Conservation (phyloP, 768 basidiomycete genomes). For the Pleurotus ostreatus region DNA sequence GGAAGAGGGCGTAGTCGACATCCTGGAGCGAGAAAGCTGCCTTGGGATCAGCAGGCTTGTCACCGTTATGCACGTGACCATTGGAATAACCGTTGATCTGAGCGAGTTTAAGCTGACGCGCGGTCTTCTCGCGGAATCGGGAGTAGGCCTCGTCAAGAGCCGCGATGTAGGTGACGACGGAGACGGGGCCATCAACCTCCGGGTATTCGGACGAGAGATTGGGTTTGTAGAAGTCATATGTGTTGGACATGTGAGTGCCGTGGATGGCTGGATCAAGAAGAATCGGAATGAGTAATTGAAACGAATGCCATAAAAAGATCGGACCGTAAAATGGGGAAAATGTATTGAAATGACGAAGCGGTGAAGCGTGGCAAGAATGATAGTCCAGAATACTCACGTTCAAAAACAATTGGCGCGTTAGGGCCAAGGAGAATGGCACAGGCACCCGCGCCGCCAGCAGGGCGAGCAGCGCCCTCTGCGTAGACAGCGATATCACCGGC, state of each 20-base stretch:
- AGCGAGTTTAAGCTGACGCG: constrained; percentile 54
- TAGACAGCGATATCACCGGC: constrained; percentile 98
- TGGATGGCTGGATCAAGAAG: constrained; percentile 69
- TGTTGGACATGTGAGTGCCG: constrained; percentile 96
- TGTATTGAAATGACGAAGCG: constrained; percentile 5
- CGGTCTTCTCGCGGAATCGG: constrained; percentile 78
- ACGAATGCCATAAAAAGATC: neutral
- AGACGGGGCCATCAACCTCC: constrained; percentile 95
- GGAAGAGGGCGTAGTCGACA: constrained; percentile 93
- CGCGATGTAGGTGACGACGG: constrained; percentile 91
- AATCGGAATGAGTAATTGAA: neutral
- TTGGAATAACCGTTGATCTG: constrained; percentile 28
- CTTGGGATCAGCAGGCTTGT: constrained; percentile 32
- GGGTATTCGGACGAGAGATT: constrained; percentile 93
- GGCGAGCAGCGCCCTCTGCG: constrained; percentile 91
- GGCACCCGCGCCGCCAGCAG: constrained; percentile 96
- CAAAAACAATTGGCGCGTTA: constrained; percentile 89
- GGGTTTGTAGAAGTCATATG: constrained; percentile 99
- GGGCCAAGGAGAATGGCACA: constrained; percentile 95
- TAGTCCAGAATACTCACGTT: constrained; percentile 61
- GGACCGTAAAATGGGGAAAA: neutral
- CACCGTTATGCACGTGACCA: constrained; percentile 33
- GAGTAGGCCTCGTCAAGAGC: constrained; percentile 90
- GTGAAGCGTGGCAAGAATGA: constrained; percentile 2
- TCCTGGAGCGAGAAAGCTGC: constrained; percentile 69